Conservation (phyloP, 208 protist species). For the Trypanosoma brucei region DNA sequence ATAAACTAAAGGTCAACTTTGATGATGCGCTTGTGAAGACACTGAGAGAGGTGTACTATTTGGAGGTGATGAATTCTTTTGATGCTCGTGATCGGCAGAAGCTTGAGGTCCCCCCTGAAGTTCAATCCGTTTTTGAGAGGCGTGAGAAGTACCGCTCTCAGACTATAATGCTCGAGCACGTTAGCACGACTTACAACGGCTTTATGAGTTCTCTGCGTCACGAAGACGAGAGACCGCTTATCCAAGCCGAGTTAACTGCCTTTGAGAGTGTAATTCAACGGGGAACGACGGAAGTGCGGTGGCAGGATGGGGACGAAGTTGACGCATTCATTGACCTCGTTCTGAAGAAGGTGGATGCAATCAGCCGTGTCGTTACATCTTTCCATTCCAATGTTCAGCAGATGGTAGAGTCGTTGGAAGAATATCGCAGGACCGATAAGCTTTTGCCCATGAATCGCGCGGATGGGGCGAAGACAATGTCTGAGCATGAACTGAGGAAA, state of each 20-base stretch:
- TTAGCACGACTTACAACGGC: conserved; percentile 93
- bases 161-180: conserved; percentile 91
- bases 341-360: conserved; percentile 74
- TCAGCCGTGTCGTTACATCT: conserved; percentile 78
- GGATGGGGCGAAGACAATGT: conserved; percentile 85
- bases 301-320: conserved; percentile 87
- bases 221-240: conserved; percentile 90
- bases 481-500: conserved; percentile 84
- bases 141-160: conserved; percentile 89
- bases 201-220: conserved; percentile 83
- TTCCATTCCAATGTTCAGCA: conserved; percentile 87
- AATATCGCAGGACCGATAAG: conserved; percentile 73
- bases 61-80: conserved; percentile 92
- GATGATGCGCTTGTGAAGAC: conserved; percentile 93
- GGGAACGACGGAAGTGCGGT: conserved; percentile 76
- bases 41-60: conserved; percentile 95
- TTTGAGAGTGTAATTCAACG: conserved; percentile 82
- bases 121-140: conserved; percentile 86
- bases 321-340: conserved; percentile 89
- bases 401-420: conserved; percentile 75
- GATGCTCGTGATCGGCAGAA: conserved; percentile 42
- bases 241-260: conserved; percentile 80
- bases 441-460: conserved; percentile 83
- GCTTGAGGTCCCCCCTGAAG: conserved; percentile 83
- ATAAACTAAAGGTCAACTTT: conserved; percentile 92